A percentile compares a stretch with the other conserved stretches of the same genome.
Evolutionary conservation across 2,329 filamentous ascomycete genomes (phyloP).

Genomic region (Hypoxylon sp.): DNA sequence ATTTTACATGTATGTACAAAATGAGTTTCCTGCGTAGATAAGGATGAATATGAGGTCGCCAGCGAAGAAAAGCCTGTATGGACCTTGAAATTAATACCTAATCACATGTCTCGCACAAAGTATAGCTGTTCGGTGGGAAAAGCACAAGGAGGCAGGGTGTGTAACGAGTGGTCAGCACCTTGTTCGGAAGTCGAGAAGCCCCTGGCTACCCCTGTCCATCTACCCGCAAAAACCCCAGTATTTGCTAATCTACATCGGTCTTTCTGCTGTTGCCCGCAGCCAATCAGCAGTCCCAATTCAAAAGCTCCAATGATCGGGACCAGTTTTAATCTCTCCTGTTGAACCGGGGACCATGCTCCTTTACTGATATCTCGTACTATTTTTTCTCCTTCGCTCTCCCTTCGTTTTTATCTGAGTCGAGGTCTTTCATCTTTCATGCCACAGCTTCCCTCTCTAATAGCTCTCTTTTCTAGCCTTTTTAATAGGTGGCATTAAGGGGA

Average conservation of each 20-base stretch:
- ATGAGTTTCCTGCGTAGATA: background rate
- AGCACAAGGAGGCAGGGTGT: background rate
- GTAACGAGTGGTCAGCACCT: slow-evolving; percentile 22
- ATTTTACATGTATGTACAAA: no score
- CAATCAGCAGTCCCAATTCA: slow-evolving; percentile 35
- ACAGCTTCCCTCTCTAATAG: slow-evolving; percentile 32
- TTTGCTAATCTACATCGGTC: slow-evolving; percentile 44
- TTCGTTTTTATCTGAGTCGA: slow-evolving; percentile 31
- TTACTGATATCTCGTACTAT: slow-evolving; percentile 44
- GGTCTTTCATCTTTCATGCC: slow-evolving; percentile 34
- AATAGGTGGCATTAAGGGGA: slow-evolving; percentile 44
- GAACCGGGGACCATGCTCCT: slow-evolving; percentile 38
- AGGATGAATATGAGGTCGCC: background rate
- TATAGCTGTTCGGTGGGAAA: background rate
- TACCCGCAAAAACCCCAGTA: slow-evolving; percentile 42
- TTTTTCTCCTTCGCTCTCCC: slow-evolving; percentile 38
- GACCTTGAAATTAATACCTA: background rate
- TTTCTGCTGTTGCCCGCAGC: slow-evolving; percentile 18
- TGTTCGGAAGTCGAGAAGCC: slow-evolving; percentile 23
- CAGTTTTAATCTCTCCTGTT: slow-evolving; percentile 46
- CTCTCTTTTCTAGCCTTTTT: slow-evolving; percentile 44
- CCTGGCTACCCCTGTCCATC: slow-evolving; percentile 28
- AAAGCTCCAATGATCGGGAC: slow-evolving; percentile 35
- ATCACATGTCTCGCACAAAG: slow-evolving; percentile 14
- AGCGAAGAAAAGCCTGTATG: background rate